These are phyloP conservation scores for Raffaelea ambrosiae DNA, from an alignment of 2,329 filamentous ascomycete species.

Conservation along the genomic window DNA sequence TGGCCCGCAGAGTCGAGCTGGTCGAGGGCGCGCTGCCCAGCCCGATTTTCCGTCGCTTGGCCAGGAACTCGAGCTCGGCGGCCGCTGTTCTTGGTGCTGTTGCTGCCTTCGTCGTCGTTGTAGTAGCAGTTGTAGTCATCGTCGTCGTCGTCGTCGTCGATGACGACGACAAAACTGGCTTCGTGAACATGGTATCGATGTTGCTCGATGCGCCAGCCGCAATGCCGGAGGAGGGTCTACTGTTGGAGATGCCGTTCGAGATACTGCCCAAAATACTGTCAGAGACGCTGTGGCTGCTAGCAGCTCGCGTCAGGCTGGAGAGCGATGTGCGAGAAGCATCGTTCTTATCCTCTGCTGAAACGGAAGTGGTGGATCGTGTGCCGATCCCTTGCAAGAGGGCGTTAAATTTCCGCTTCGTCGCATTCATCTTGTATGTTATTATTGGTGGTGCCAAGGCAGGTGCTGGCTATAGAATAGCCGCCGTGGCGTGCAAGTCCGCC, in stretches of 20 bases:
- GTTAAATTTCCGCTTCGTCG: slow-evolving; percentile 80
- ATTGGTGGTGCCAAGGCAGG: background rate
- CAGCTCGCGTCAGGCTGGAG: background rate
- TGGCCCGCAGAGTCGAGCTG: slow-evolving; percentile 17
- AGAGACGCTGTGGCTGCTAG: too few species aligned
- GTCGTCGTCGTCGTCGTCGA: slow-evolving; percentile 5
- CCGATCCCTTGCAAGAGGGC: slow-evolving; percentile 60
- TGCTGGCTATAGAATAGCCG: too few species aligned
- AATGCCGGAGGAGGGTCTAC: too few species aligned
- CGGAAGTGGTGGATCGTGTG: slow-evolving; percentile 35
- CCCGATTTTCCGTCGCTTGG: slow-evolving; percentile 45
- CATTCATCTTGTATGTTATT: slow-evolving; percentile 46
- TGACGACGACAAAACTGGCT: background rate
- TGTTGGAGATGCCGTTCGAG: too few species aligned
- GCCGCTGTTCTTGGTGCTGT: slow-evolving; percentile 1
- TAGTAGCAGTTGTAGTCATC: background rate
- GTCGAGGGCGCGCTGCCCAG: slow-evolving; percentile 34
- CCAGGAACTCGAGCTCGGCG: slow-evolving; percentile 31
- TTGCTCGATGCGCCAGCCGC: too few species aligned
- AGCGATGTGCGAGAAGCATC: background rate
- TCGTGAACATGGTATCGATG: background rate
- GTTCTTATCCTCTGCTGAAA: slow-evolving; percentile 24
- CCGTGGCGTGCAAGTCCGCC: too few species aligned
- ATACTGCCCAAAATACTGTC: too few species aligned
- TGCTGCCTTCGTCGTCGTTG: background rate